These are phyloP conservation scores for Solanum aculeatissimum DNA, from an alignment of 305 asterid species.

Conservation along the genomic window DNA sequence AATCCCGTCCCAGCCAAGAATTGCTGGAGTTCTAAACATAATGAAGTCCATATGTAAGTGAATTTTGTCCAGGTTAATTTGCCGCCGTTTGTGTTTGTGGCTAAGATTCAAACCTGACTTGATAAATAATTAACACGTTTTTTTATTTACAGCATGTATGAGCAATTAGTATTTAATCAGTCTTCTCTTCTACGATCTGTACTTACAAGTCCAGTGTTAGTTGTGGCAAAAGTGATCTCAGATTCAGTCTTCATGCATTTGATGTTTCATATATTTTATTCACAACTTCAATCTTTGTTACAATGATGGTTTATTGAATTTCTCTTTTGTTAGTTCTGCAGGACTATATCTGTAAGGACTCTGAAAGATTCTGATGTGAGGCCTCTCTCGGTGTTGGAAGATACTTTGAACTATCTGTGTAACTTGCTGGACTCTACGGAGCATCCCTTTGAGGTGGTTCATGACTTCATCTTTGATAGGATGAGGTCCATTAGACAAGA, in stretches of 20 bases:
- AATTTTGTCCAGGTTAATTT: neutral
- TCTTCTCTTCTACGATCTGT: neutral
- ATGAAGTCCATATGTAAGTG: neutral
- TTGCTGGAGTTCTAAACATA: neutral
- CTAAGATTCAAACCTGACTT: neutral
- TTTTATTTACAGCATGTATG: neutral
- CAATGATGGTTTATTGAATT: neutral
- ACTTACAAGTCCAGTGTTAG: neutral
- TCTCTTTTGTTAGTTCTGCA: conserved; percentile 64
- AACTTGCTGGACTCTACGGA: conserved; percentile 45
- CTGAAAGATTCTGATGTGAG: conserved; percentile 63
- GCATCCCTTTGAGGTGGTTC: conserved; percentile 67
- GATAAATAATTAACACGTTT: neutral
- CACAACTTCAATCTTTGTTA: neutral
- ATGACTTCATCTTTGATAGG: conserved; percentile 89
- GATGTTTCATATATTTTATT: neutral
- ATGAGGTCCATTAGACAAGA: conserved; percentile 95
- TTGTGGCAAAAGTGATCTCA: neutral
- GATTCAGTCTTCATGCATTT: neutral
- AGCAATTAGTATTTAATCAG: neutral
- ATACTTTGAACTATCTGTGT: conserved; percentile 62
- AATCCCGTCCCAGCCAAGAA: neutral
- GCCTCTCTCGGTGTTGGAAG: conserved; percentile 70
- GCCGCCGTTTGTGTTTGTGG: neutral
- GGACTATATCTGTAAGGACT: conserved; percentile 59